Base-by-base conservation (phyloP, 2,329 filamentous ascomycete genomes). In the Mariannaea sp. region DNA sequence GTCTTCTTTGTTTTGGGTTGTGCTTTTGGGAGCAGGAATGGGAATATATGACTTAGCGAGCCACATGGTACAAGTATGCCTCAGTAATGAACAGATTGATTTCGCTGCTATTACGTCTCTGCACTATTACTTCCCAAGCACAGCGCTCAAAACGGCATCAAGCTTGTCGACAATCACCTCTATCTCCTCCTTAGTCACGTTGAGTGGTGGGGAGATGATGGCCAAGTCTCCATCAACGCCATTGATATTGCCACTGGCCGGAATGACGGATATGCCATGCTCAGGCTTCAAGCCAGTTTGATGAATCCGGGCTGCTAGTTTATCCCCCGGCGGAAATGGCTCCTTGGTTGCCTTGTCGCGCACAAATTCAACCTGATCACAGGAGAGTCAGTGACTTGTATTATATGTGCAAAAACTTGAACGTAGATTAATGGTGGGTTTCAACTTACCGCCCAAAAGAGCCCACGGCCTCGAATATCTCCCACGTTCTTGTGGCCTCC, bases 241-340 rank as follows among this genome's bases (percentile, higher is more conserved):
- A 19, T 67, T 58, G 14, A 55, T 54, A 2, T 61, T 65, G 3
- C 65, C 65, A 3, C 29, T 65, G 3, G 62, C 64, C 5, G 65
- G 65, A 35, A 64, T 81, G 3, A 88, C 76, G 49, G 79, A 77
- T 4, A 75, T 79, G 35, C 78, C 74, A 38, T 79, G 76, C 17
- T 58, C 56, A 41, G 38, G 38, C 4, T 70, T 62, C 9, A 78
- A 65, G 1, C 85, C 70, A 10, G 82, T 44, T 10, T 48, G 38
- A n/a, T 67, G 58, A 16, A 66, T 47, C 4, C 40, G 44, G 4
- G 60, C 64, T 1, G 65, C 64, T 3, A 67, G 36, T 5, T 59
- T 57, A 71, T 55, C 56, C 17, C 32, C 45, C 4, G 76, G 75
- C 54, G 61, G 59, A 40, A 70, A 69, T 0, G 65, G 67, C 30